Evolutionary conservation across 495 filamentous ascomycete species (phyloP), one percentile per base, ranked within the genome.

Genomic region (Neurospora intermedia): DNA sequence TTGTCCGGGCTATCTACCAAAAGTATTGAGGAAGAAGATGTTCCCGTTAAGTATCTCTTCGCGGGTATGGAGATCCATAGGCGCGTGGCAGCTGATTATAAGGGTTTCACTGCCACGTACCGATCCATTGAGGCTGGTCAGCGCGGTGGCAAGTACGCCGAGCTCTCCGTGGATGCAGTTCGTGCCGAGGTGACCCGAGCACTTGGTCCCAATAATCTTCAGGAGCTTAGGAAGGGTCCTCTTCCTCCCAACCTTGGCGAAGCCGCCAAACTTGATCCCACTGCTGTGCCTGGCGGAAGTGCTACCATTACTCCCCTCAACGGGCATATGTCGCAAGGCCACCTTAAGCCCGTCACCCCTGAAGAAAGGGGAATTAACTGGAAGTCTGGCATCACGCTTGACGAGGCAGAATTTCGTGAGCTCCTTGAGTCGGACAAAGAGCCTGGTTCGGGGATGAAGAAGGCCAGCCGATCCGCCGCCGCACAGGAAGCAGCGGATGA

Each of bases 31-130:
- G 73, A 77, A 39, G 74, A 80, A 16, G 42, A 77, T 35, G 27
- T 82, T 35, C 71, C 78, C 31, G 75, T 85, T 11, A 73, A 81
- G 43, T 88, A 89, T 80, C 74, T 81, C 27, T 85, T 86, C 74
- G 80, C 79, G 39, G 83, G 83, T 4, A 71, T 86, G 8, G 86
- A 88, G 69, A 74, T 84, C 9, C 80, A 81, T 9, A 80, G 80
- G 35, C 75, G 77, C 59, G 73, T 85, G 27, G 73, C 79, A 1
- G 74, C 84, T 38, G 75, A 77, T 6, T 84, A 79, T 76, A 70
- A 78, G 1, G 79, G 78, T 35, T 83, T 83, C 78, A 77, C 71
- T 6, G 70, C 88, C 18, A 74, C 76, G 0, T 88, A 86, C 80
- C 83, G 80, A 1, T 81, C 75, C 73, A 80, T 85, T 70, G 82